Evolutionary conservation across 495 filamentous ascomycete genomes (phyloP).

Genomic region (Massariosphaeria phaeospora): DNA sequence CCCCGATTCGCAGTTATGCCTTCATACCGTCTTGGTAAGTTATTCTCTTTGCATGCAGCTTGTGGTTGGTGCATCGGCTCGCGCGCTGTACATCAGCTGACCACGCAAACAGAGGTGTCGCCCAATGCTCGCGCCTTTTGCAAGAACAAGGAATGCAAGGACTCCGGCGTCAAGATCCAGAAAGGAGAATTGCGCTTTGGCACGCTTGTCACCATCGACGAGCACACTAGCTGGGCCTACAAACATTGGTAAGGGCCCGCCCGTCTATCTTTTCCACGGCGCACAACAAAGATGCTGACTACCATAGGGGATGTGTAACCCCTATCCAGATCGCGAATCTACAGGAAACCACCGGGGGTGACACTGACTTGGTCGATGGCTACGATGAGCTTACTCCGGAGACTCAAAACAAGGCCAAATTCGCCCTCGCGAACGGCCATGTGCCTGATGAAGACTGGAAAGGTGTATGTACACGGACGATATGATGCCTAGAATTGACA

Average conservation of each 20-base stretch:
- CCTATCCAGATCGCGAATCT: conserved; percentile 57
- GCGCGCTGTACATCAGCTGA: neutral
- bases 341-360: conserved; percentile 53
- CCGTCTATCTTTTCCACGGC: neutral
- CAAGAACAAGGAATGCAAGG: conserved; percentile 62
- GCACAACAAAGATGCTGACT: neutral
- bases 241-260: conserved; percentile 62
- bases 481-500: neutral
- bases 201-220: conserved; percentile 54
- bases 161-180: conserved; percentile 57
- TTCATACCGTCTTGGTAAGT: conserved; percentile 4
- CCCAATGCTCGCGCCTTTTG: conserved; percentile 60
- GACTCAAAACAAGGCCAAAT: conserved; percentile 56
- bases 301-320: conserved; percentile 71
- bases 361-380: conserved; percentile 76
- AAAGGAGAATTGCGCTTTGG: conserved; percentile 74
- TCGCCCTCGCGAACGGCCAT: conserved; percentile 62
- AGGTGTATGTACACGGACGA: conserved; percentile 52
- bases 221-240: conserved; percentile 56
- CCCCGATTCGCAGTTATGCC: neutral
- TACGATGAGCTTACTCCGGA: conserved; percentile 64
- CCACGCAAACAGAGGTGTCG: conserved; percentile 53
- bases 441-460: conserved; percentile 74
- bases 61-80: neutral
- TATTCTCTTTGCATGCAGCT: neutral